Base-by-base conservation (phyloP, 208 protist species). In the Acanthamoeba castellanii region DNA sequence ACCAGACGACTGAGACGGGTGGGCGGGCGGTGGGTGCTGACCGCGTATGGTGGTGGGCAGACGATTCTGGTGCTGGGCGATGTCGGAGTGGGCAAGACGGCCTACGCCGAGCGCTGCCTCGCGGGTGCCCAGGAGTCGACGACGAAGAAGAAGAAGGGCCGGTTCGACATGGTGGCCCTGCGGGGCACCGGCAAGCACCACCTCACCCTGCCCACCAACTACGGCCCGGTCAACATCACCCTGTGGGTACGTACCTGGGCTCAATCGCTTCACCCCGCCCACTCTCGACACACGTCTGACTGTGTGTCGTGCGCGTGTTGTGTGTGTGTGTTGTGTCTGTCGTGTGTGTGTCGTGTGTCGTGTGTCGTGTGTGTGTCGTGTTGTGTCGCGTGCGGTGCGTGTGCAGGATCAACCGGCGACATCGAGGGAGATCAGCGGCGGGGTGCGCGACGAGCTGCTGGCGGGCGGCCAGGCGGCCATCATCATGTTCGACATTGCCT, bases 191-290 rank as follows among this genome's bases (percentile, higher is more conserved):
- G 74, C 20, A 82, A 82, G 74, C 32, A 52, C 16, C 22, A 14
- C 20, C 74, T 82, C 37, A 42, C 18, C 74, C 74, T 82, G 34
- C 32, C 37, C 37, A 82, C 74, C 74, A 82, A 82, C 74, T 82
- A 82, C 42, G 74, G 74, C 18, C 74, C 37, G 13, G 50, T 82
- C 32, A 82, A 42, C 37, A 16, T 82, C 42, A 82, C 74, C 32
- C 74, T 82, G 27, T 82, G 74, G 74, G 72, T 81, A 14, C 34
- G n/a, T 72, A 14, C 64, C 6, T 27, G 20, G 13, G 18, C 57
- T 27, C 13, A 2, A 9, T 68, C 61, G 6, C 64, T 27, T 34
- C 64, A 4, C 64, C 32, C n/a, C 64, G 30, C 22, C 14, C n/a
- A 82, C 57, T 18, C 20, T 27, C 20, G 57, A 0, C 20, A 3